These are phyloP conservation scores for Insectozyma bohioensis DNA, from an alignment of 1,139 yeast species.

Conservation along the genomic window DNA sequence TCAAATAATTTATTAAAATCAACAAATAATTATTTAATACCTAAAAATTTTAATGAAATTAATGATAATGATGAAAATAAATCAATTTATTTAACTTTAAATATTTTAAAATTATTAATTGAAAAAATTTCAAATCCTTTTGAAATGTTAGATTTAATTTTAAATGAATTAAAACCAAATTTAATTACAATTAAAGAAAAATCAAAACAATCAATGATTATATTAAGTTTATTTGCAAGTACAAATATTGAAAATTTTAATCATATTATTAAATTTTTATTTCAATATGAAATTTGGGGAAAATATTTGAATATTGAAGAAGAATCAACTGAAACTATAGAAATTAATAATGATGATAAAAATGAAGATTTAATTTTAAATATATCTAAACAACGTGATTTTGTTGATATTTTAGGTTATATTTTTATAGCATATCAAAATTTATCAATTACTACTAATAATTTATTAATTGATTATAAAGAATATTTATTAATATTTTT, in stretches of 20 bases:
- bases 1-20: no score
- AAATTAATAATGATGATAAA: constrained; percentile 18
- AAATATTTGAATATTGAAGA: constrained; percentile 28
- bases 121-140: constrained; percentile 29
- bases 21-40: constrained; percentile 25
- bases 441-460: constrained; percentile 23
- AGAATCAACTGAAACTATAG: no score
- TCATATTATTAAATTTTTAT: constrained; percentile 37
- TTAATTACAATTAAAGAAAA: constrained; percentile 52
- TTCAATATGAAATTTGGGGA: constrained; percentile 38
- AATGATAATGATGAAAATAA: constrained; percentile 42
- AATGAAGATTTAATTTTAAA: constrained; percentile 38
- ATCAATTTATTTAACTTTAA: constrained; percentile 47
- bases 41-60: constrained; percentile 28
- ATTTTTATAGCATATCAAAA: constrained; percentile 34
- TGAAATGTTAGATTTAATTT: constrained; percentile 38
- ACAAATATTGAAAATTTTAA: constrained; percentile 42
- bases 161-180: constrained; percentile 58
- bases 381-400: constrained; percentile 56
- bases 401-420: constrained; percentile 60
- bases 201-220: constrained; percentile 57
- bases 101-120: constrained; percentile 45
- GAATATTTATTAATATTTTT: constrained; percentile 67
- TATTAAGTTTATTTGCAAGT: constrained; percentile 57
- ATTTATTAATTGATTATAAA: constrained; percentile 36